Evolutionary conservation across 148 eudicot genomes (phyloP).

Genomic region (Camellia japonica): DNA sequence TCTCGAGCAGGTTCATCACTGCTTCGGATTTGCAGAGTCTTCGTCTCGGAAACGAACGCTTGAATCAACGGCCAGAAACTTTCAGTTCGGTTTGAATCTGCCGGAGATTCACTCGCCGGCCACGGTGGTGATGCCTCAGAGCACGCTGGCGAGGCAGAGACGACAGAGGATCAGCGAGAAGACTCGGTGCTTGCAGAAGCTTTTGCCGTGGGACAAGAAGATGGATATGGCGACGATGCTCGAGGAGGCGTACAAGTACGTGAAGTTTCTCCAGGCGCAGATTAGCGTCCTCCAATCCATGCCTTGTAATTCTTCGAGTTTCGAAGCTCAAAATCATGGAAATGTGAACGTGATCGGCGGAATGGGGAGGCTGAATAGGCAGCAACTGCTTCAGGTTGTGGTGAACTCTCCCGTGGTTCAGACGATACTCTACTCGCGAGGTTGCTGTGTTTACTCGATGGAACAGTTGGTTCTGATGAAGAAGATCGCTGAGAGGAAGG

Average conservation of each 20-base stretch:
- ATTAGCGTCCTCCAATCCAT: constrained; percentile 44
- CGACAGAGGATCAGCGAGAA: constrained; percentile 39
- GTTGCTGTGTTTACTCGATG: constrained; percentile 45
- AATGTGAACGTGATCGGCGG: background rate
- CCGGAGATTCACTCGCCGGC: background rate
- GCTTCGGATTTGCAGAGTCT: constrained; percentile 6
- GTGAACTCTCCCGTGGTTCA: constrained; percentile 54
- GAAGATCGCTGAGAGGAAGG: constrained; percentile 23
- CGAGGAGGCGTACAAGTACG: constrained; percentile 56
- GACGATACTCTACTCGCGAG: constrained; percentile 32
- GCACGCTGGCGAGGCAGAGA: background rate
- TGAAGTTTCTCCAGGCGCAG: constrained; percentile 62
- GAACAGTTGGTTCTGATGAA: constrained; percentile 46
- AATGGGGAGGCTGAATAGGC: constrained; percentile 43
- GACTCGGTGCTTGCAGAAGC: constrained; percentile 30
- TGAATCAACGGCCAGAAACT: background rate
- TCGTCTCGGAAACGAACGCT: constrained; percentile 9
- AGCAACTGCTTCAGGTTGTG: constrained; percentile 51
- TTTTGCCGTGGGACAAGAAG: constrained; percentile 43
- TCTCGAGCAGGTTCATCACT: constrained; percentile 13
- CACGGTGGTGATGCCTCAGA: background rate
- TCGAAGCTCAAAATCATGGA: background rate
- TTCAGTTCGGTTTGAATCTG: background rate
- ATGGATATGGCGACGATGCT: constrained; percentile 45
- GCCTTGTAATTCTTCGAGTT: constrained; percentile 28